A percentile compares a stretch with the other conserved stretches of the same genome.
Conservation (phyloP, 2,329 filamentous ascomycete species). For the Fusarium agapanthi region DNA sequence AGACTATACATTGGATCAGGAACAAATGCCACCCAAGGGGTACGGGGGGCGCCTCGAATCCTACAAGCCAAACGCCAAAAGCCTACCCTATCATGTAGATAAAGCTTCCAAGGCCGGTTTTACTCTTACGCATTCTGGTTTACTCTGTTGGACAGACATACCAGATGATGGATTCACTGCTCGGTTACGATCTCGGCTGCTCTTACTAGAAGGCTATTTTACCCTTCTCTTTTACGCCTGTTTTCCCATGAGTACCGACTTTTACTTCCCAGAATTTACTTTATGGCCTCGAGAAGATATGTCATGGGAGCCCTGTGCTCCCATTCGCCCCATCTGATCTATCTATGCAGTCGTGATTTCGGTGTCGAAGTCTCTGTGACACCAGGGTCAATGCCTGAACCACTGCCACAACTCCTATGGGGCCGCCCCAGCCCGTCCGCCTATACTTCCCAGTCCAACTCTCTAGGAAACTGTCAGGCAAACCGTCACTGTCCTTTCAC, state of each 20-base stretch:
- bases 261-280: not conserved
- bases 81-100: not conserved
- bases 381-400: not conserved
- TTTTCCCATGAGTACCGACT: not conserved
- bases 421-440: not conserved
- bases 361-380: not conserved
- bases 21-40: no score
- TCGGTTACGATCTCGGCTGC: rapidly evolving
- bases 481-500: not conserved
- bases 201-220: rapidly evolving
- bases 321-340: not conserved
- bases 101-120: not conserved
- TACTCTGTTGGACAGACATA: rapidly evolving
- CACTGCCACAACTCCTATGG: not conserved
- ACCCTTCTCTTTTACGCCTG: rapidly evolving
- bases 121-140: rapidly evolving
- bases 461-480: not conserved
- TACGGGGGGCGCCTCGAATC: rapidly evolving
- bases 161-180: rapidly evolving
- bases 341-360: not conserved
- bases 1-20: no score
- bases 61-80: not conserved
- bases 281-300: not conserved
- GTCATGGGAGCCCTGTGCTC: not conserved
- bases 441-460: not conserved